Evolutionary conservation across 2,329 filamentous ascomycete genomes (phyloP).

Genomic region (Fusarium sp.): DNA sequence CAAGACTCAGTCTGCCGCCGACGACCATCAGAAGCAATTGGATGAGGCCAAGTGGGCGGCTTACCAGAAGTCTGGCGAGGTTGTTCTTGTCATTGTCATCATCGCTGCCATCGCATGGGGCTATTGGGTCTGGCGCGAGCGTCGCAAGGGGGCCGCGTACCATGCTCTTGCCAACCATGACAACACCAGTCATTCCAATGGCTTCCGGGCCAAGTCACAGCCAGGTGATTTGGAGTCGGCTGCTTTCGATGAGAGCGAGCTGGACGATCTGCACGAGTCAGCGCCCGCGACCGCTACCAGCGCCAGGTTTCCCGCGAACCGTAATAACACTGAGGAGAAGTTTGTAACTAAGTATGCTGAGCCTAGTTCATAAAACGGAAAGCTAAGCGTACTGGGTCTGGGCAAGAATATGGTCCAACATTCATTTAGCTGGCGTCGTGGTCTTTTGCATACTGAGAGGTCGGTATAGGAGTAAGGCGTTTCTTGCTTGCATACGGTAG

Average conservation of each 20-base stretch:
- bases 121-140: conserved; percentile 71
- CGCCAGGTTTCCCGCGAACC: conserved; percentile 64
- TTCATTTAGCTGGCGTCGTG: conserved; percentile 25
- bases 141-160: conserved; percentile 64
- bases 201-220: conserved; percentile 56
- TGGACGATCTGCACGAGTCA: conserved; percentile 66
- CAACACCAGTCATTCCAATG: conserved; percentile 52
- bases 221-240: conserved; percentile 66
- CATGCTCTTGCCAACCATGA: conserved; percentile 56
- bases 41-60: conserved; percentile 87
- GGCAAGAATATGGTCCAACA: conserved; percentile 1
- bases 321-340: conserved; percentile 56
- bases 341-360: conserved; percentile 36
- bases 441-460: conserved; percentile 30
- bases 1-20: conserved; percentile 62
- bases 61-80: conserved; percentile 86
- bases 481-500: background rate
- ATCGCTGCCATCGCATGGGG: conserved; percentile 77
- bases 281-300: conserved; percentile 55
- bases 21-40: conserved; percentile 68
- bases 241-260: conserved; percentile 71
- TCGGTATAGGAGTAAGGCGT: conserved; percentile 33
- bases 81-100: conserved; percentile 81
- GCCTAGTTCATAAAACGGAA: background rate
- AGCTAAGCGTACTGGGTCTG: background rate